phyloP scores from a whole-genome alignment of 306 rosid species.

The Gynostemma pentaphyllum region DNA sequence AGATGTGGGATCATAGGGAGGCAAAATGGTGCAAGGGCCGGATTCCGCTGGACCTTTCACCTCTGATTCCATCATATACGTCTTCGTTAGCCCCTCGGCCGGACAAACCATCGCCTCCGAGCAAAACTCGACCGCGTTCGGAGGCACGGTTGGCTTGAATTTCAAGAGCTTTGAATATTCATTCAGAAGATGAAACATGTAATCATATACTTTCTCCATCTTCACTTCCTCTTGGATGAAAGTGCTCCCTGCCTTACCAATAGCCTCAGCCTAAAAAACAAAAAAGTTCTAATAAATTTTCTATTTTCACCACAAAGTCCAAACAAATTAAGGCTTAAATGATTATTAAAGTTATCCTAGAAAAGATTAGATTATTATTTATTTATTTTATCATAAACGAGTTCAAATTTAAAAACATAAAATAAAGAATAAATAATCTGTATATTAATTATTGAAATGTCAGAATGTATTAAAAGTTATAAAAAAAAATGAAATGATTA shows the following conservation, averaged over 20 bases:
- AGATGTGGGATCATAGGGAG: constrained; percentile 50
- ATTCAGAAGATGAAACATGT: constrained; percentile 64
- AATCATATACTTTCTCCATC: constrained; percentile 66
- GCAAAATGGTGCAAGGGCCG: constrained; percentile 48
- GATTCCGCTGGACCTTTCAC: constrained; percentile 42
- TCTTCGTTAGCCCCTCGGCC: constrained; percentile 21
- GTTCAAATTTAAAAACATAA: no score
- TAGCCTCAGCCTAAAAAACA: constrained; percentile 39
- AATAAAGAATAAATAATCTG: no score
- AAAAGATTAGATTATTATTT: no score
- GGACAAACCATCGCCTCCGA: constrained; percentile 64
- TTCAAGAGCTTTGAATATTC: constrained; percentile 49
- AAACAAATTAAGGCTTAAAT: no score
- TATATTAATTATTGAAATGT: no score
- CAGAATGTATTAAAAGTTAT: no score
- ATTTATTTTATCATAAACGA: no score
- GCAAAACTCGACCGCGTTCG: constrained; percentile 39
- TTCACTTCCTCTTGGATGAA: constrained; percentile 51
- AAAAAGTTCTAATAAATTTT: no score
- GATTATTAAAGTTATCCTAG: no score
- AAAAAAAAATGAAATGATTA: no score
- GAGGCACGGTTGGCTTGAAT: constrained; percentile 44
- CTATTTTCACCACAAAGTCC: no score
- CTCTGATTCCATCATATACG: constrained; percentile 52
- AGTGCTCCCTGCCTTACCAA: constrained; percentile 52